A percentile compares a stretch with the other conserved stretches of the same genome.
Evolutionary conservation across 2,329 filamentous ascomycete species (phyloP).

Genomic region (Thielaviopsis cerberus): DNA sequence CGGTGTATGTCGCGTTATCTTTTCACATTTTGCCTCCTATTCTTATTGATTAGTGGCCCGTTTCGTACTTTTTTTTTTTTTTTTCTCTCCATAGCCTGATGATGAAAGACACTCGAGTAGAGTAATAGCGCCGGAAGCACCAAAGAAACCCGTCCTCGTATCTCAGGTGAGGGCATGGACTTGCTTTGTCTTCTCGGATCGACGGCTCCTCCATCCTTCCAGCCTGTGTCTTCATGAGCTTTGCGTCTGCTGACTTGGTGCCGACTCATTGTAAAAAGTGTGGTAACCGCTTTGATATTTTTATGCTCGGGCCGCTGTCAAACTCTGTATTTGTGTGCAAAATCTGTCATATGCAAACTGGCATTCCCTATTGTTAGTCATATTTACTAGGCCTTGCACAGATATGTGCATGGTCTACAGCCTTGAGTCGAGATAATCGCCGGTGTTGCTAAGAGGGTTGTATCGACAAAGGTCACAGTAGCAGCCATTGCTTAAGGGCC

Average conservation of each 20-base stretch:
- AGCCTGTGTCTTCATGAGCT: background rate
- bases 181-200: background rate
- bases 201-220: background rate
- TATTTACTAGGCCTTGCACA: too few relatives aligned
- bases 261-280: background rate
- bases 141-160: background rate
- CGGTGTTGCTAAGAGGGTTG: too few relatives aligned
- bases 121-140: too few relatives aligned
- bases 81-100: background rate
- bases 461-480: too few relatives aligned
- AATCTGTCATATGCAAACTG: too few relatives aligned
- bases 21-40: background rate
- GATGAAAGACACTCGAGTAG: too few relatives aligned
- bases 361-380: too few relatives aligned
- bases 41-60: background rate
- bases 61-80: background rate
- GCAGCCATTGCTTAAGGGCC: too few relatives aligned
- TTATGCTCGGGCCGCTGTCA: too few relatives aligned
- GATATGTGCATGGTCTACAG: too few relatives aligned
- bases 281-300: background rate
- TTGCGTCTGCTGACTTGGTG: background rate
- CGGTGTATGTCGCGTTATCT: background rate
- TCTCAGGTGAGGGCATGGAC: background rate
- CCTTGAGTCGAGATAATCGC: too few relatives aligned
- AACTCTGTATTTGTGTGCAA: too few relatives aligned